Evolutionary conservation across 371 early-diverging fungal genomes (phyloP), one percentile per base, ranked within the genome.

Genomic region (Mucor ambiguus): DNA sequence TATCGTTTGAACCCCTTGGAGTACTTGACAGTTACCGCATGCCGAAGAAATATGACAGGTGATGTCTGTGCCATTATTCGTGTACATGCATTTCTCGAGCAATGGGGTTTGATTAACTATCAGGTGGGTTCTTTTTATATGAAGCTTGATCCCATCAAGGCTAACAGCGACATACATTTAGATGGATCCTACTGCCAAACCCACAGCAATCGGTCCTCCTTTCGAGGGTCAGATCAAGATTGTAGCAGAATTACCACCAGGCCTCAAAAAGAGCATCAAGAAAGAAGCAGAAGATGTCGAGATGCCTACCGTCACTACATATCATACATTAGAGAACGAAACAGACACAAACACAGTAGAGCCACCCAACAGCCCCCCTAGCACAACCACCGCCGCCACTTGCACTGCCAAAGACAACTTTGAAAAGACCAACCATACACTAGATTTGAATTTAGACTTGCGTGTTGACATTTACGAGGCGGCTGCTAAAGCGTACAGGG

Each of bases 51-150:
- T 77, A 76, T 98, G 72, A 92, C 95, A 7, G 97, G 97, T 16
- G 99, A 98, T 84, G 97, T 99, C 2, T 96, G 97, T 71, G 90
- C 96, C 4, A 95, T 99, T 64, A 94, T 98, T 66, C 87, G 97
- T 24, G 95, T 99, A 1, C 98, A 98, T 78, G 93, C 97, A 5
- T 98, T 99, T 72, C 80, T 98, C 33, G 99, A 99, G 80, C 98
- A 98, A 78, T 99, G 99, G 99, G 99, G 99, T 0, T 81, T 99
- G 52, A 96, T 99, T 63, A 99, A 99, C 82, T 99, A 98, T 77
- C 98, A 98, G 88, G 96, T 95, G 55, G 71, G 12, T 61, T 64
- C 1, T 69, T 69, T 4, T 30, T 7, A 30, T 30, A 30, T 30
- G 2, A 2, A 30, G 7, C 4, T 7, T 30, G 30, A 4, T 7